Conservation (phyloP, 352 stramenopile genomes). For the Pythium pyrilobum region DNA sequence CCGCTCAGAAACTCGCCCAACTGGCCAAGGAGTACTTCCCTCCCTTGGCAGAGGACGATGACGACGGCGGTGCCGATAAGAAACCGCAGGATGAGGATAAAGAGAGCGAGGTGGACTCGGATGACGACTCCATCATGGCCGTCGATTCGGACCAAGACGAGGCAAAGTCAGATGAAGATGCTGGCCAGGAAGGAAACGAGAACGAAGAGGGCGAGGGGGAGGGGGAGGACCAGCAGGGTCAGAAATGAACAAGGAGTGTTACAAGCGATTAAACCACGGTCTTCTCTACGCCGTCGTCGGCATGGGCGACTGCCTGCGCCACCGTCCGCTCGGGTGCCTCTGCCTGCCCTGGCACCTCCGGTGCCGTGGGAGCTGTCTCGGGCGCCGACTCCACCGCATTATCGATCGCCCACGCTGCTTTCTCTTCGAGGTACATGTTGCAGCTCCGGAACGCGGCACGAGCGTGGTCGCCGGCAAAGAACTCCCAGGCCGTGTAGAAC, state of each 20-base stretch:
- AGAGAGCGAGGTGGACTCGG: conserved; percentile 17
- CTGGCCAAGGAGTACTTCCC: conserved; percentile 70
- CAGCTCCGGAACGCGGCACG: conserved; percentile 70
- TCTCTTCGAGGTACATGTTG: conserved; percentile 85
- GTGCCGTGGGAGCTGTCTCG: neutral
- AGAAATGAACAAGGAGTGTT: too few species aligned
- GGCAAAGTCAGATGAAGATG: conserved; percentile 1
- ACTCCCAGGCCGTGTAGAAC: conserved; percentile 84
- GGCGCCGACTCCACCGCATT: conserved; percentile 5
- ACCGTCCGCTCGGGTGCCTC: too few species aligned
- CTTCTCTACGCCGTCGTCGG: conserved; percentile 13
- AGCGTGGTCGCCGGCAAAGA: conserved; percentile 72
- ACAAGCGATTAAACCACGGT: conserved; percentile 14
- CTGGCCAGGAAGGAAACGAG: neutral
- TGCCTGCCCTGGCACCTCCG: too few species aligned
- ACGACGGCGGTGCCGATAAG: conserved; percentile 8
- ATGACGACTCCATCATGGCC: conserved; percentile 30
- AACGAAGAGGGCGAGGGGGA: too few species aligned
- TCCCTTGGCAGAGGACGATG: conserved; percentile 27
- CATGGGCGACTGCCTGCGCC: neutral
- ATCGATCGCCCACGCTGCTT: conserved; percentile 37
- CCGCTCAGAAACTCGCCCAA: conserved; percentile 41
- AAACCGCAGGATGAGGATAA: conserved; percentile 6
- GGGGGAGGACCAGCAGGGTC: too few species aligned
- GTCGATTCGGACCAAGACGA: conserved; percentile 23